phyloP scores from a whole-genome alignment of 768 basidiomycete species.

The Termitomyces heimii region DNA sequence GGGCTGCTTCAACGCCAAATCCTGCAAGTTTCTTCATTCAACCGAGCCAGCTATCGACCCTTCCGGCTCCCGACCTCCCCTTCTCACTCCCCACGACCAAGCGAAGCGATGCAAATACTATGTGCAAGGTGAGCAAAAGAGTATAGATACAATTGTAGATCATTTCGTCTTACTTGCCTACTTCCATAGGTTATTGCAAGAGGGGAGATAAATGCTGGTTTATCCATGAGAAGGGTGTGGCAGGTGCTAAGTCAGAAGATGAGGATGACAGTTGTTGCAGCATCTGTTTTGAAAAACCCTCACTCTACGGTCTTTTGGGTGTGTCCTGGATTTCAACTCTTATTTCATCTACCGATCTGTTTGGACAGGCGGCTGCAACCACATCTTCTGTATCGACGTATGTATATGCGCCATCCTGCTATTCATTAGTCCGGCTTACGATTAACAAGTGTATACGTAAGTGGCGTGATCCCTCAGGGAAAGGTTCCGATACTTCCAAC shows the following conservation, averaged over 20 bases:
- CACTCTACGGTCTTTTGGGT: slow-evolving; percentile 66
- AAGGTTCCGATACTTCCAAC: slow-evolving; percentile 44
- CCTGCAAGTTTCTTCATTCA: slow-evolving; percentile 77
- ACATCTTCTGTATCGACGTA: slow-evolving; percentile 73
- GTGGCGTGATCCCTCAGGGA: slow-evolving; percentile 64
- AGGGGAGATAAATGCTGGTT: slow-evolving; percentile 76
- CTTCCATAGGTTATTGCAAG: slow-evolving; percentile 57
- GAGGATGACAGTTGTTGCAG: slow-evolving; percentile 53
- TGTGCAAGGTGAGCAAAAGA: slow-evolving; percentile 38
- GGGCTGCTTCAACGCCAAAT: slow-evolving; percentile 64
- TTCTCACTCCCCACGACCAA: slow-evolving; percentile 64
- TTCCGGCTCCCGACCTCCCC: slow-evolving; percentile 24
- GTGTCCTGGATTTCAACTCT: slow-evolving; percentile 12
- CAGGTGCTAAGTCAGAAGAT: slow-evolving; percentile 16
- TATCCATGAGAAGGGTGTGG: slow-evolving; percentile 34
- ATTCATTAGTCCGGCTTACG: neutral
- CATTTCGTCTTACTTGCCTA: neutral
- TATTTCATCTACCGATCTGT: neutral
- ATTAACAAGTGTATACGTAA: slow-evolving; percentile 62
- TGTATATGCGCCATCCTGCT: slow-evolving; percentile 12
- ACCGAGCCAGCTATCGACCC: slow-evolving; percentile 20
- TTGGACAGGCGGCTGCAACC: slow-evolving; percentile 58
- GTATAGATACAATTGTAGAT: neutral
- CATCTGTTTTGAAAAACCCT: slow-evolving; percentile 72
- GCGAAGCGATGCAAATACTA: slow-evolving; percentile 66